These are phyloP conservation scores for Cladochytrium replicatum DNA, from an alignment of 192 early-diverging fungal genomes.

Conservation along the genomic window DNA sequence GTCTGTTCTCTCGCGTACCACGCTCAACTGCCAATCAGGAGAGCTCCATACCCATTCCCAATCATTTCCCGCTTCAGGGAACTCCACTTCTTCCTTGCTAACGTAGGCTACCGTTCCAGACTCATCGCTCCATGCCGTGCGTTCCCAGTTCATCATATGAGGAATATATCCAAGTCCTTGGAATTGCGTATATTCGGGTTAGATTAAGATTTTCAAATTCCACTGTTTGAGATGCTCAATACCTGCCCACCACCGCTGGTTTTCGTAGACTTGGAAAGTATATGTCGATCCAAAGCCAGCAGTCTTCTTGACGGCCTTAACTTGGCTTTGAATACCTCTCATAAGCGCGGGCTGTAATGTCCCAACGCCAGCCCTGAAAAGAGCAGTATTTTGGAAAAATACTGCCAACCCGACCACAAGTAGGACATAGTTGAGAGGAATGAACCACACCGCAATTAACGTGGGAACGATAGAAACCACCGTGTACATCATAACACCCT, in stretches of 20 bases:
- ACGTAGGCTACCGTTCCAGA: slow-evolving; percentile 37
- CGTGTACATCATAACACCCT: slow-evolving; percentile 13
- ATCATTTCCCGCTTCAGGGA: slow-evolving; percentile 25
- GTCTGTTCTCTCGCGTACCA: slow-evolving; percentile 32
- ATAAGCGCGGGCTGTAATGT: slow-evolving; percentile 32
- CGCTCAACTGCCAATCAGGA: slow-evolving; percentile 48
- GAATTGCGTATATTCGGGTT: neutral
- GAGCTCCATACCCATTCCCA: slow-evolving; percentile 43
- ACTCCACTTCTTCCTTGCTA: slow-evolving; percentile 44
- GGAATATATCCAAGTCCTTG: slow-evolving; percentile 63
- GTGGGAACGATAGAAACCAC: slow-evolving; percentile 24
- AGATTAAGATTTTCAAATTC: neutral
- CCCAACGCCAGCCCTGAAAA: slow-evolving; percentile 29
- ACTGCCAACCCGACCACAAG: slow-evolving; percentile 42
- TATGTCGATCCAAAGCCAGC: too few relatives aligned
- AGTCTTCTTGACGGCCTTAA: slow-evolving; percentile 18
- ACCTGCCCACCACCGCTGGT: slow-evolving; percentile 71
- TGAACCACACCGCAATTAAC: slow-evolving; percentile 14
- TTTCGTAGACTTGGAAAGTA: too few relatives aligned
- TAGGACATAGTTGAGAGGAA: slow-evolving; percentile 25
- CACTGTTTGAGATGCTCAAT: neutral
- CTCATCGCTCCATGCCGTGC: slow-evolving; percentile 57
- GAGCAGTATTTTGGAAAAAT: slow-evolving; percentile 53
- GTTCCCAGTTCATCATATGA: slow-evolving; percentile 49
- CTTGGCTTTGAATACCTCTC: slow-evolving; percentile 19